phyloP scores from a whole-genome alignment of 1,284 basidiomycete genomes.

The Ceratobasidium sp. region DNA sequence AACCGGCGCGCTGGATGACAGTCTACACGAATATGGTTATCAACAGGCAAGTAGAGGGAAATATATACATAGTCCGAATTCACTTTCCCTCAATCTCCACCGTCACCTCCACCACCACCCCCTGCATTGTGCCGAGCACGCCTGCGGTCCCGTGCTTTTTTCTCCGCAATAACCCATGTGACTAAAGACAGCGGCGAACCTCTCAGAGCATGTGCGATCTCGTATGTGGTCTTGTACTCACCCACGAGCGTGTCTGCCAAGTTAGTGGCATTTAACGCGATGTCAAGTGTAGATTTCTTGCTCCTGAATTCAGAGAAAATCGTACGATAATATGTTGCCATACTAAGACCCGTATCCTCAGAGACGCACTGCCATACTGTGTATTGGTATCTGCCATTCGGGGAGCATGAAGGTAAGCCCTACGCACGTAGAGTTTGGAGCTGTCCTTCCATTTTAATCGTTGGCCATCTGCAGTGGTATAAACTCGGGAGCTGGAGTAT shows the following conservation, averaged over 20 bases:
- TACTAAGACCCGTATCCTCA: conserved; percentile 2
- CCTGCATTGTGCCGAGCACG: not conserved
- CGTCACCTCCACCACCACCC: not conserved
- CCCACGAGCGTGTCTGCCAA: conserved; percentile 13
- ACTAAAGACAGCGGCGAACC: too few relatives aligned
- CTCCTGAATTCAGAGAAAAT: not conserved
- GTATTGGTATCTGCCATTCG: too few relatives aligned
- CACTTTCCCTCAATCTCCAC: not conserved
- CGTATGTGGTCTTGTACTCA: not conserved
- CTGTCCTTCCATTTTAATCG: conserved; percentile 14
- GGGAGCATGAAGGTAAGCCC: too few relatives aligned
- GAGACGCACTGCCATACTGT: conserved; percentile 9
- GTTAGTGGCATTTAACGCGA: not conserved
- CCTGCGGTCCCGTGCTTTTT: conserved; percentile 12
- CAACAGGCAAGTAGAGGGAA: too few relatives aligned
- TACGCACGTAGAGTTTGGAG: not conserved
- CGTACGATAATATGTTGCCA: conserved; percentile 24
- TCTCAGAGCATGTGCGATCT: too few relatives aligned
- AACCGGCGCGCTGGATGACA: not conserved
- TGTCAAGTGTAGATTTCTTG: conserved; percentile 20
- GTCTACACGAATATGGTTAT: too few relatives aligned
- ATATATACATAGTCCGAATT: too few relatives aligned
- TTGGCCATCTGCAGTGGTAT: conserved; percentile 1
- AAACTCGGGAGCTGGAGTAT: not conserved
- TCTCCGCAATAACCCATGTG: conserved; percentile 24